These are phyloP conservation scores for Gossypium aridum DNA, from an alignment of 441 rosid genomes.

Conservation along the genomic window DNA sequence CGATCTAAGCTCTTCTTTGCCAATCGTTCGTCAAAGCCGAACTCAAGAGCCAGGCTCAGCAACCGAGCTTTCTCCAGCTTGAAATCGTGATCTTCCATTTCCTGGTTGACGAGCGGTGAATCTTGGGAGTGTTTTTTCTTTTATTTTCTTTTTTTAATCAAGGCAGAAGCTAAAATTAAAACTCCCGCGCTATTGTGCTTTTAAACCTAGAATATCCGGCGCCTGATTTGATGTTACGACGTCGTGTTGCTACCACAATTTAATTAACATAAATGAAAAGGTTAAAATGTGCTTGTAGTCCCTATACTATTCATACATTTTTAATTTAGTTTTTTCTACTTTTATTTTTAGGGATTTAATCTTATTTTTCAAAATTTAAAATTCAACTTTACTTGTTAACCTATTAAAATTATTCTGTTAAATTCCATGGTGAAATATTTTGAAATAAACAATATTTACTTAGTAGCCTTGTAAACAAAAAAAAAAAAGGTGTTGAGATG, in stretches of 20 bases:
- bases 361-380: no score
- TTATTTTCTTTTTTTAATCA: neutral
- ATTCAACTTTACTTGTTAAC: no score
- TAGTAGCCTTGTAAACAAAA: no score
- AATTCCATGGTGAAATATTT: no score
- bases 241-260: neutral
- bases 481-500: no score
- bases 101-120: neutral
- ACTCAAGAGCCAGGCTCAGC: constrained; percentile 60
- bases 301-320: neutral
- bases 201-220: constrained; percentile 10
- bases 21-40: constrained; percentile 71
- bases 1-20: constrained; percentile 61
- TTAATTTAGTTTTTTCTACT: no score
- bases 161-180: neutral
- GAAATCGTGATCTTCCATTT: constrained; percentile 39
- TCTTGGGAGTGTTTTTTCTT: neutral
- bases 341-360: no score
- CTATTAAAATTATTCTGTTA: no score
- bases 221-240: neutral
- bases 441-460: no score
- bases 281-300: no score
- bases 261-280: neutral
- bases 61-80: constrained; percentile 72
- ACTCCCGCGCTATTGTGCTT: constrained; percentile 23